Evolutionary conservation across 192 early-diverging fungal species (phyloP).

Genomic region (Coemansia sp.): DNA sequence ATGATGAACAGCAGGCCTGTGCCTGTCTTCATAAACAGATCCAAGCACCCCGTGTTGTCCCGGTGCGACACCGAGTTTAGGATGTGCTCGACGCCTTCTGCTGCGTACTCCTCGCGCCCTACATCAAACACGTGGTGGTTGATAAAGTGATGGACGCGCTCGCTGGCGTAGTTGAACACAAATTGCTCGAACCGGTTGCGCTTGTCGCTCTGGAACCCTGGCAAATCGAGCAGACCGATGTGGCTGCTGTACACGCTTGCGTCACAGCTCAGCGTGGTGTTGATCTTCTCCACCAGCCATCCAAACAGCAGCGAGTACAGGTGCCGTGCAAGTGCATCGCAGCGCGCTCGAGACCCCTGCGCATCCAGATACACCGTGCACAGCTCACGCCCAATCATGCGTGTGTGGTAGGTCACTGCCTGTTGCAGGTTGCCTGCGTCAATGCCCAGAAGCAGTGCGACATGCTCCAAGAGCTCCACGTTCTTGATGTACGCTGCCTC

Average conservation of each 20-base stretch:
- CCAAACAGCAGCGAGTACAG: conserved; percentile 83
- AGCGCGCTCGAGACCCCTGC: conserved; percentile 65
- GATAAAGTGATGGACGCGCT: conserved; percentile 79
- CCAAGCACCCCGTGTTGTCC: conserved; percentile 71
- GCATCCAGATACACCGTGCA: conserved; percentile 81
- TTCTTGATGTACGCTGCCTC: conserved; percentile 83
- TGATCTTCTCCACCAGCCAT: conserved; percentile 82
- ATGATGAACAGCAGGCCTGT: conserved; percentile 77
- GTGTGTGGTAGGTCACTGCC: conserved; percentile 82
- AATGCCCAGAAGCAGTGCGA: conserved; percentile 86
- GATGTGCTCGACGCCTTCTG: conserved; percentile 61
- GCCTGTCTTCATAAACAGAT: conserved; percentile 69
- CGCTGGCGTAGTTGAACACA: conserved; percentile 87
- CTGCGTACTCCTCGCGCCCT: conserved; percentile 60
- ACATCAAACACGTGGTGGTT: conserved; percentile 72
- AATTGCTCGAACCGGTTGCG: conserved; percentile 59
- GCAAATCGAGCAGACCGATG: conserved; percentile 84
- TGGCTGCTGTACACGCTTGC: conserved; percentile 65
- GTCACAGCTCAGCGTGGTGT: conserved; percentile 70
- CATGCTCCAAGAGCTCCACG: conserved; percentile 72
- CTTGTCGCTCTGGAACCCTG: conserved; percentile 72
- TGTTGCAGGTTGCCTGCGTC: conserved; percentile 71
- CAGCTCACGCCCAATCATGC: conserved; percentile 79
- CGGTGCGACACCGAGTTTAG: conserved; percentile 59
- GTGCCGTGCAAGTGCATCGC: conserved; percentile 70